phyloP scores from a whole-genome alignment of 371 early-diverging fungal species.

The Apophysomyces sp. region DNA sequence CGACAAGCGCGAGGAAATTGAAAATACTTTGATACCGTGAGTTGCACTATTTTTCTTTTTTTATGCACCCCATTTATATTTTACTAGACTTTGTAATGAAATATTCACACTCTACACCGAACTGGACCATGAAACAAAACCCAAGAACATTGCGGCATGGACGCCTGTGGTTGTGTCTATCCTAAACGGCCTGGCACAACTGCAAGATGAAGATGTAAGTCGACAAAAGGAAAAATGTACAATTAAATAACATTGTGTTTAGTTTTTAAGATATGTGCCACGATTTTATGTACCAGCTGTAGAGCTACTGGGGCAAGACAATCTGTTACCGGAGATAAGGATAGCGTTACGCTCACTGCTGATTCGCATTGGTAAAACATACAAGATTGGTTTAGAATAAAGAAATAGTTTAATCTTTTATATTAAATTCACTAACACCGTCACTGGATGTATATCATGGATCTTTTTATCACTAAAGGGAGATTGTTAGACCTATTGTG shows the following conservation, averaged over 20 bases:
- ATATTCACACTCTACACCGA: constrained; percentile 49
- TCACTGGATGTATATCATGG: no score
- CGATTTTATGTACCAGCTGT: constrained; percentile 48
- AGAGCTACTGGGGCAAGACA: constrained; percentile 48
- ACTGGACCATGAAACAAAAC: constrained; percentile 53
- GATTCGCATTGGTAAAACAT: constrained; percentile 45
- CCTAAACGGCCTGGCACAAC: constrained; percentile 40
- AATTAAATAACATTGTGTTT: not conserved
- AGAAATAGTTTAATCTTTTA: no score
- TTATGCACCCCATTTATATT: constrained; percentile 3
- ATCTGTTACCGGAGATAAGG: constrained; percentile 44
- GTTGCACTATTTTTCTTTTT: constrained; percentile 1
- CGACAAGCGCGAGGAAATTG: constrained; percentile 45
- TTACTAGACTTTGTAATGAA: constrained; percentile 40
- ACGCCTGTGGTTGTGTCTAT: constrained; percentile 55
- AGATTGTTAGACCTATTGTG: no score
- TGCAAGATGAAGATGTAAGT: constrained; percentile 55
- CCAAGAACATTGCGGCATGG: constrained; percentile 56
- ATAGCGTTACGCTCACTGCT: constrained; percentile 44
- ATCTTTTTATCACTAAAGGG: no score
- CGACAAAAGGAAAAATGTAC: not conserved
- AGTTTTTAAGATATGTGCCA: constrained; percentile 49
- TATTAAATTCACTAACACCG: no score
- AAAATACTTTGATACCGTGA: constrained; percentile 54
- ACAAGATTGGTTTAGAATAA: constrained; percentile 35